phyloP scores from a whole-genome alignment of 2,329 filamentous ascomycete genomes.

The Trichoderma koningiopsis region DNA sequence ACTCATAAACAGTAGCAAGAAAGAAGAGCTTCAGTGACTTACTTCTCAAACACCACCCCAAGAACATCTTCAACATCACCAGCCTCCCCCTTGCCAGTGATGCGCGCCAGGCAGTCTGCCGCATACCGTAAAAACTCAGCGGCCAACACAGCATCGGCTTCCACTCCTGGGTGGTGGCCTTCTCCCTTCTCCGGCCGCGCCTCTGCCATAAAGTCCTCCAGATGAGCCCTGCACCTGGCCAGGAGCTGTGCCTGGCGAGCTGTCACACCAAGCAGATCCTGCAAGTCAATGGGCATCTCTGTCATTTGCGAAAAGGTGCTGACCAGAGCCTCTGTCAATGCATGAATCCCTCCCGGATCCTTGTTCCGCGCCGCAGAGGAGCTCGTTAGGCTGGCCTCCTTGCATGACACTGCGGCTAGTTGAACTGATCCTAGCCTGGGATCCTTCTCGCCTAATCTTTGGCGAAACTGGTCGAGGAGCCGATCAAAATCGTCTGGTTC shows the following conservation, averaged over 20 bases:
- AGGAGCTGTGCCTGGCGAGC: slow-evolving; percentile 86
- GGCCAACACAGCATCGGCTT: slow-evolving; percentile 83
- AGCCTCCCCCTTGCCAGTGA: slow-evolving; percentile 81
- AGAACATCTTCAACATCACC: slow-evolving; percentile 95
- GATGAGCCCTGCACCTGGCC: slow-evolving; percentile 67
- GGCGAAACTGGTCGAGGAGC: slow-evolving; percentile 47
- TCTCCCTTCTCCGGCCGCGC: slow-evolving; percentile 43
- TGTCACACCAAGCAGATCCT: slow-evolving; percentile 86
- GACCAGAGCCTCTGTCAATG: slow-evolving; percentile 69
- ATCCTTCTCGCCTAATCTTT: slow-evolving; percentile 27
- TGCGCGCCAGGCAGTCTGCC: slow-evolving; percentile 76
- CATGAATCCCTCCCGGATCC: slow-evolving; percentile 68
- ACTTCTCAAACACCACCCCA: slow-evolving; percentile 98
- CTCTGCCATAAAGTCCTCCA: slow-evolving; percentile 72
- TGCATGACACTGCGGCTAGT: slow-evolving; percentile 69
- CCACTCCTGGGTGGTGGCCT: slow-evolving; percentile 39
- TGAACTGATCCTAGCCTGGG: slow-evolving; percentile 39
- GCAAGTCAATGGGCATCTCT: slow-evolving; percentile 67
- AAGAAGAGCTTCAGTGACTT: slow-evolving; percentile 41
- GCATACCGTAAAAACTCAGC: slow-evolving; percentile 86
- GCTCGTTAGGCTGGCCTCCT: slow-evolving; percentile 49
- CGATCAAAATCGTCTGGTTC: slow-evolving; percentile 38
- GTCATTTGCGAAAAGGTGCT: slow-evolving; percentile 71
- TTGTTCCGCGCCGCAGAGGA: slow-evolving; percentile 26
- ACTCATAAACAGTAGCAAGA: neutral